phyloP scores from a whole-genome alignment of 805 yeast genomes.

The Cyberlindnera euphorbiae region DNA sequence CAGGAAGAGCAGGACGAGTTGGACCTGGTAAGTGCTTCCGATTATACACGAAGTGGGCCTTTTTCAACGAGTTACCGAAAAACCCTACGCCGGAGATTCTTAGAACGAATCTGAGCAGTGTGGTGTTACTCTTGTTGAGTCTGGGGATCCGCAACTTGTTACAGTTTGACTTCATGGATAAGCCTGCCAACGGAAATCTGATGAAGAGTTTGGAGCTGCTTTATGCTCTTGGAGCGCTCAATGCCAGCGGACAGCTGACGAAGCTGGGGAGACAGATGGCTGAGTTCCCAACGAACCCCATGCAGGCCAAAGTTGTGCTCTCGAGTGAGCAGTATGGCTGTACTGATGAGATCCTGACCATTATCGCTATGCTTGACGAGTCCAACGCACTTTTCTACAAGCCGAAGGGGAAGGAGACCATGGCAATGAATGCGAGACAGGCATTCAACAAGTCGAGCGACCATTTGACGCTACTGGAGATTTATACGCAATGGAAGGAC shows the following conservation, averaged over 20 bases:
- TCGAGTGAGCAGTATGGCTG: conserved; percentile 59
- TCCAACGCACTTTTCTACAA: conserved; percentile 64
- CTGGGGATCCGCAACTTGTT: conserved; percentile 81
- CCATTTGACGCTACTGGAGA: conserved; percentile 68
- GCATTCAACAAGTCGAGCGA: conserved; percentile 59
- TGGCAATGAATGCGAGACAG: conserved; percentile 60
- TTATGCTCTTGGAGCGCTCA: conserved; percentile 85
- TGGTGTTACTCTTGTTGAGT: conserved; percentile 71
- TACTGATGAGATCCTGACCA: conserved; percentile 61
- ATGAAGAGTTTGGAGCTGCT: conserved; percentile 73
- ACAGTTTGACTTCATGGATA: conserved; percentile 85
- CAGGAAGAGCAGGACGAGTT: conserved; percentile 98
- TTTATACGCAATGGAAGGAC: conserved; percentile 73
- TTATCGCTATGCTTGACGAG: conserved; percentile 82
- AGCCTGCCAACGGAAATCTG: conserved; percentile 72
- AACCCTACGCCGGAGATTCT: conserved; percentile 92
- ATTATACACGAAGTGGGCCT: conserved; percentile 80
- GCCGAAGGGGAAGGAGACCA: conserved; percentile 61
- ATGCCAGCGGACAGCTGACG: conserved; percentile 74
- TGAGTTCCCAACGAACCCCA: conserved; percentile 88
- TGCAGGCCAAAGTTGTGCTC: conserved; percentile 72
- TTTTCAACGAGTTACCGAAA: conserved; percentile 65
- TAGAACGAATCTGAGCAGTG: conserved; percentile 72
- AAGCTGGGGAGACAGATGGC: conserved; percentile 80
- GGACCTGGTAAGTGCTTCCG: conserved; percentile 96